Evolutionary conservation across 805 yeast genomes (phyloP).

Genomic region (Wickerhamomyces alni): DNA sequence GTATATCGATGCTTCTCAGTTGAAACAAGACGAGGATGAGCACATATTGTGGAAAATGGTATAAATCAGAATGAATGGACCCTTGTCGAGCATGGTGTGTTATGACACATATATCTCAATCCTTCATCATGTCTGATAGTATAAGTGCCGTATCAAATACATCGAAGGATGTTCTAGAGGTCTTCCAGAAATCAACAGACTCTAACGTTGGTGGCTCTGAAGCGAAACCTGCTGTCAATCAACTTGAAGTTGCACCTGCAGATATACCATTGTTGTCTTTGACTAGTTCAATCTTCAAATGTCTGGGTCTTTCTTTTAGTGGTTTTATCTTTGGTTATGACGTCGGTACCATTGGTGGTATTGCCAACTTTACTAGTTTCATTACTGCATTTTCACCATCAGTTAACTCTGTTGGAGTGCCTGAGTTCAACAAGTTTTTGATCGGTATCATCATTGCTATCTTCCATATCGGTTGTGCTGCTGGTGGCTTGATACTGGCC

Average conservation of each 20-base stretch:
- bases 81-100: no score
- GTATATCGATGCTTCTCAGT: no score
- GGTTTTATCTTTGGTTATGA: conserved; percentile 75
- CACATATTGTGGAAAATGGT: no score
- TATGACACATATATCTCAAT: no score
- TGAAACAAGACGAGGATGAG: no score
- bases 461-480: conserved; percentile 65
- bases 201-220: no score
- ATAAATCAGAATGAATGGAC: no score
- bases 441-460: conserved; percentile 48
- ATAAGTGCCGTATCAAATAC: no score
- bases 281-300: conserved; percentile 2
- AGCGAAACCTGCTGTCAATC: not conserved
- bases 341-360: conserved; percentile 73
- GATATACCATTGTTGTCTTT: not conserved
- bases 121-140: no score
- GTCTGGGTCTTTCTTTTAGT: conserved; percentile 53
- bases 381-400: conserved; percentile 44
- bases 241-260: not conserved
- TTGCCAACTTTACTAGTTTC: conserved; percentile 59
- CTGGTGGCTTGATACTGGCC: conserved; percentile 57
- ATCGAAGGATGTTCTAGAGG: no score
- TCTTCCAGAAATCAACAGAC: no score
- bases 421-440: conserved; percentile 38
- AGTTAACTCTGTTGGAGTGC: conserved; percentile 30